Evolutionary conservation across 164 flowering plant genomes (phyloP), one percentile per base, ranked within the genome.

Genomic region (Nelumbo lutea): DNA sequence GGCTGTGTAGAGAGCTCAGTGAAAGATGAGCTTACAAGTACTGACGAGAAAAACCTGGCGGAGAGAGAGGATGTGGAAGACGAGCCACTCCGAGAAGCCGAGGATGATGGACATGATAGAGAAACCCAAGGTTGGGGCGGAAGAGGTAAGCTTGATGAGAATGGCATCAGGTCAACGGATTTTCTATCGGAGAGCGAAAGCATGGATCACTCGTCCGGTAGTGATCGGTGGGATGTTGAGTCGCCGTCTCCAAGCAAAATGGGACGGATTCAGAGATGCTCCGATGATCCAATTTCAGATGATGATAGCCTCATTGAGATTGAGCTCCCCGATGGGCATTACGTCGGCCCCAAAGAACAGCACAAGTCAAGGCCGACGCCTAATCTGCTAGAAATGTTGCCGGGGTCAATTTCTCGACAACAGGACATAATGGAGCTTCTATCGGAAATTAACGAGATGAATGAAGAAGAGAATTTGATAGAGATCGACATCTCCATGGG

Each of bases 251-350:
- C 60, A 41, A 76, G 70, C 61, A 68, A 80, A 38, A 39, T 51
- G 67, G 80, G 69, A 50, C 74, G 65, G 47, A 66, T 74, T 65
- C 78, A 70, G 42, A 79, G 65, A 9, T 78, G 66, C 75, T 83
- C 88, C 0, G 92, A 85, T 53, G 88, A 82, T 7, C 85, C 95
- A 0, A 91, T 91, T 46, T 88, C 98, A 0, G 98, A 93, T 48
- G 98, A 89, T 55, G 98, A 93, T 11, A 87, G 88, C 69, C 81
- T 93, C 66, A 89, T 93, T 9, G 98, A 93, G 74, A 89, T 93
- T n/a, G 82, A 82, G 2, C 87, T 94, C n/a, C 94, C 91, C 0
- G 83, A 77, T 14, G 95, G 90, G 5, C 82, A 86, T 14, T 83
- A 76, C 73, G 65, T 86, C 4, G 72, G 68, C 62, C 67, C 76